Evolutionary conservation across 305 asterid genomes (phyloP).

Genomic region (Fraxinus floribunda): DNA sequence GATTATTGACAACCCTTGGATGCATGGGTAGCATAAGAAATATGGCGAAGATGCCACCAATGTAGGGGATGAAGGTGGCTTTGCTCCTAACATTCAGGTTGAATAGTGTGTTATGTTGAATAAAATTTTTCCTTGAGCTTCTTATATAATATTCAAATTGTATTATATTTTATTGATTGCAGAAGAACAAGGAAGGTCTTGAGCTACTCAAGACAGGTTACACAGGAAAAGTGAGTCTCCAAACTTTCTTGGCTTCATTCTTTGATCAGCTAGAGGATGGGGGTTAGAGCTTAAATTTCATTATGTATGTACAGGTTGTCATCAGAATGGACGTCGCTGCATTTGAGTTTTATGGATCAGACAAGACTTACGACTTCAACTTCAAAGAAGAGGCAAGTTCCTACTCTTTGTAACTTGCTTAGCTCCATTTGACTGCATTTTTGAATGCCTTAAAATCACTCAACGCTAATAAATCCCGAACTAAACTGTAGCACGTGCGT

Average conservation of each 20-base stretch:
- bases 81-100: too few relatives aligned
- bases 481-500: too few relatives aligned
- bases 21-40: too few relatives aligned
- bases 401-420: neutral
- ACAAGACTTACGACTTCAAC: constrained; percentile 82
- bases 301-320: constrained; percentile 52
- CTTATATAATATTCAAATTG: too few relatives aligned
- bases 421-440: constrained; percentile 1
- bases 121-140: too few relatives aligned
- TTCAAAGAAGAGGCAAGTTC: constrained; percentile 84
- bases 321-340: constrained; percentile 99
- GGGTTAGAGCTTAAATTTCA: neutral
- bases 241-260: neutral
- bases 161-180: constrained; percentile 4
- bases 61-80: too few relatives aligned
- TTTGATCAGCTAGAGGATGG: neutral
- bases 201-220: constrained; percentile 94
- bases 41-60: too few relatives aligned
- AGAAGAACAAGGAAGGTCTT: constrained; percentile 98
- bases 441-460: neutral
- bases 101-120: too few relatives aligned
- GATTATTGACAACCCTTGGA: too few relatives aligned
- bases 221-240: constrained; percentile 60
- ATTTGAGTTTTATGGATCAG: constrained; percentile 82
- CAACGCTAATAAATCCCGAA: too few relatives aligned